Evolutionary conservation across 306 rosid species (phyloP), one percentile per base, ranked within the genome.

Genomic region (Luffa aegyptiaca): DNA sequence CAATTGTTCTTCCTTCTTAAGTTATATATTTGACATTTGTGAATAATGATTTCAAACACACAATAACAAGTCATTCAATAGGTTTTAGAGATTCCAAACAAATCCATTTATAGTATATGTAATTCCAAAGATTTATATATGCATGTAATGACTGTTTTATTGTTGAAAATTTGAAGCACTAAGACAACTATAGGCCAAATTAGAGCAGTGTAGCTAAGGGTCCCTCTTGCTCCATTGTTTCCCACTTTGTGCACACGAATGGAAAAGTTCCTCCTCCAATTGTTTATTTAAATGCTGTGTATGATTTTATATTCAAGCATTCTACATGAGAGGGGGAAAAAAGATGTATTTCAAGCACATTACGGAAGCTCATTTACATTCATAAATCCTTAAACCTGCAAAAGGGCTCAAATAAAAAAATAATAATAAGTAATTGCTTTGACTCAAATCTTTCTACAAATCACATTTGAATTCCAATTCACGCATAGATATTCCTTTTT

Each of bases 151-250:
- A 31, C 61, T 49, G 59, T 74, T 51, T 35, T 35, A 17, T 53
- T 6, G 79, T 75, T 75, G 33, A 52, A 53, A 52, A 17, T 33
- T 52, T 75, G 78, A 41, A 51, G 46, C 33, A 36, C 48, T 39
- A 75, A 78, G 90, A 93, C 96, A 87, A 80, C 84, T 81, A 88
- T 81, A 83, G 79, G 90, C 88, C 96, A 90, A 86, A 85, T 77
- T 18, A 42, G 79, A 46, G 81, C 88, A 81, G 82, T 80, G 80
- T 82, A 61, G 68, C 69, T 49, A 42, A 79, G 90, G 96, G 88
- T 87, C 91, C 92, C 87, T 82, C 65, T 35, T 66, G 82, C 77
- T 68, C 44, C 76, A 55, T 17, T 87, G 97, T 87, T 90, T 89
- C 90, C 93, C 97, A 86, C 91, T 86, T 84, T 39, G 57, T 85